Evolutionary conservation across 1,284 basidiomycete genomes (phyloP).

Genomic region (Leccinum pachyderme): DNA sequence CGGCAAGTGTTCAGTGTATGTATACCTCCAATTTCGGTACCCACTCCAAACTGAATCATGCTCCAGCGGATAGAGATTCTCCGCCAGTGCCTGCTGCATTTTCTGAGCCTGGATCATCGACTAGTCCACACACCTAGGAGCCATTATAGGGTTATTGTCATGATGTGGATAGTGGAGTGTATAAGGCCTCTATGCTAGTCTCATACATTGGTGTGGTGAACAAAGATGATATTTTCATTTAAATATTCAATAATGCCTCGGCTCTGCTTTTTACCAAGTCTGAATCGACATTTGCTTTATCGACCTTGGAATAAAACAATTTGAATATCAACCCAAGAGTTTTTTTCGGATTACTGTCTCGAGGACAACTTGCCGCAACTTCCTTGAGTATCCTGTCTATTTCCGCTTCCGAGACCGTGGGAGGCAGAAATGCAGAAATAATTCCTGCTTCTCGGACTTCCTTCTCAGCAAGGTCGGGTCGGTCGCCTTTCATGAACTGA

Average conservation of each 20-base stretch:
- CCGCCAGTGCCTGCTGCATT: background rate
- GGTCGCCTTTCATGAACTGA: slow-evolving; percentile 54
- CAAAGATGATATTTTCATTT: slow-evolving; percentile 1
- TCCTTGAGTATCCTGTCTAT: slow-evolving; percentile 51
- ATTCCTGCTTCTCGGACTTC: slow-evolving; percentile 57
- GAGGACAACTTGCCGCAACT: slow-evolving; percentile 36
- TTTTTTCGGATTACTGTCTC: slow-evolving; percentile 37
- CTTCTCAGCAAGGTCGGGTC: slow-evolving; percentile 63
- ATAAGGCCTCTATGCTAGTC: slow-evolving; percentile 5
- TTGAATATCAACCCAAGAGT: slow-evolving; percentile 54
- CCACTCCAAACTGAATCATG: slow-evolving; percentile 6
- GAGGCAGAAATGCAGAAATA: slow-evolving; percentile 56
- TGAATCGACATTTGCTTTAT: slow-evolving; percentile 56
- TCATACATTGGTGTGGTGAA: background rate
- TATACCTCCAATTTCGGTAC: background rate
- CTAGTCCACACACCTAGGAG: background rate
- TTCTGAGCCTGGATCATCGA: slow-evolving; percentile 3
- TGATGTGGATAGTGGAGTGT: background rate
- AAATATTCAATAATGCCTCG: slow-evolving; percentile 38
- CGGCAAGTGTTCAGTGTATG: slow-evolving; percentile 16
- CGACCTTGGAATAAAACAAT: slow-evolving; percentile 58
- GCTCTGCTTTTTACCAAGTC: slow-evolving; percentile 54
- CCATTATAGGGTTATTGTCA: slow-evolving; percentile 1
- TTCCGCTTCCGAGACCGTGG: slow-evolving; percentile 51
- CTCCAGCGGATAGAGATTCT: slow-evolving; percentile 4